Percentiles rank a stretch among this genome's conserved stretches.
Evolutionary conservation across 164 flowering plant genomes (phyloP).

Genomic region (Tetracentron sinense): DNA sequence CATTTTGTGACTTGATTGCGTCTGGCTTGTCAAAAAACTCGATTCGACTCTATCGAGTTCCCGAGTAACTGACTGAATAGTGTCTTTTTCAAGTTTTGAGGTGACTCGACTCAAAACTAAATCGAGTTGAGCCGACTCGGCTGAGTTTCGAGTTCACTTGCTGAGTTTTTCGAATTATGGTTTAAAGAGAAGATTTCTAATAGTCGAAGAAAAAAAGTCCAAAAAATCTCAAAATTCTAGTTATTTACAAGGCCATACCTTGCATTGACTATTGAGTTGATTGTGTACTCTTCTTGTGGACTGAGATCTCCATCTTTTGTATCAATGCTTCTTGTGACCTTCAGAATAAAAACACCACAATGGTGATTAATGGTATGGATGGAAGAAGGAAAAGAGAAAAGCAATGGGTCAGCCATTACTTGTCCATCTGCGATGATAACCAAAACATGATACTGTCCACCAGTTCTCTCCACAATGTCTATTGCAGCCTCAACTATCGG

Average conservation of each 20-base stretch:
- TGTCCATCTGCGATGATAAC: conserved; percentile 77
- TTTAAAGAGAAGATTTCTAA: too few species aligned
- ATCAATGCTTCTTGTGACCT: conserved; percentile 63
- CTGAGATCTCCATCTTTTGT: conserved; percentile 36
- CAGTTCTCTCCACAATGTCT: conserved; percentile 60
- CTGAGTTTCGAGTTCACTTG: too few species aligned
- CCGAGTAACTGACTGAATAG: too few species aligned
- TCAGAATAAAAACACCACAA: conserved; percentile 7
- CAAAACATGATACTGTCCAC: conserved; percentile 70
- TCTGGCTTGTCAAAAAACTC: too few species aligned
- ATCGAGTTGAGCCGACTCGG: too few species aligned
- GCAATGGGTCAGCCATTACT: conserved; percentile 23
- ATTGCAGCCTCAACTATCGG: conserved; percentile 71
- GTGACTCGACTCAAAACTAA: too few species aligned
- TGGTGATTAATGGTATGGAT: too few species aligned
- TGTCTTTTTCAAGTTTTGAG: too few species aligned
- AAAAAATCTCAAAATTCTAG: too few species aligned
- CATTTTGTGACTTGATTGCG: too few species aligned
- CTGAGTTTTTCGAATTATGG: too few species aligned
- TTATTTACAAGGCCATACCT: conserved; percentile 32
- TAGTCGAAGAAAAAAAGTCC: neutral
- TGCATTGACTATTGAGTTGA: conserved; percentile 52
- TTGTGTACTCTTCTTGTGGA: conserved; percentile 52
- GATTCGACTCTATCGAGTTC: too few species aligned
- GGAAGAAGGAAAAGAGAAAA: neutral